These are phyloP conservation scores for Leavenworthia alabamica DNA, from an alignment of 345 rosid species.

Conservation along the genomic window DNA sequence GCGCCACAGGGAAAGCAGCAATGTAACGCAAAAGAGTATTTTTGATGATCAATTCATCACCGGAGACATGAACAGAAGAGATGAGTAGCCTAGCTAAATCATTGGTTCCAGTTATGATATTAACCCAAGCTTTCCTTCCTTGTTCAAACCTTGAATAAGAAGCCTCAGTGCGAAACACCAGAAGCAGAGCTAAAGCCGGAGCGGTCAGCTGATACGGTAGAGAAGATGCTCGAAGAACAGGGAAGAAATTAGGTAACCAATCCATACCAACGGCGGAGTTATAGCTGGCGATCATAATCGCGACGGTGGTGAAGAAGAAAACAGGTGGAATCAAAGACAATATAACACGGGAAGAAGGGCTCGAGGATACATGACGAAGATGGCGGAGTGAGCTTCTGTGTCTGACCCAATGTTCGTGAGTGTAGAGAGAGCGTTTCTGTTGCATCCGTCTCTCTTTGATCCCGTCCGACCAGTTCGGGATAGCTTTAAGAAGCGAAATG, in stretches of 20 bases:
- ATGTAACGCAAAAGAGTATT: slow-evolving; percentile 57
- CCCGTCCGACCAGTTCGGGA: slow-evolving; percentile 87
- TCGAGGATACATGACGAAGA: slow-evolving; percentile 65
- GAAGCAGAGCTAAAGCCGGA: slow-evolving; percentile 81
- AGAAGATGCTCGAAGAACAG: slow-evolving; percentile 65
- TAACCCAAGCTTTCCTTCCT: slow-evolving; percentile 81
- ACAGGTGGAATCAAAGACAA: slow-evolving; percentile 89
- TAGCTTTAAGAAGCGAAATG: slow-evolving; percentile 49
- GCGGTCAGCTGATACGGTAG: slow-evolving; percentile 87
- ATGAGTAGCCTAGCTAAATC: slow-evolving; percentile 68
- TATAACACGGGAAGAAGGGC: slow-evolving; percentile 71
- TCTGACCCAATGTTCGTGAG: slow-evolving; percentile 70
- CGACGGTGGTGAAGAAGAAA: slow-evolving; percentile 59
- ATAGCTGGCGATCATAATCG: slow-evolving; percentile 52
- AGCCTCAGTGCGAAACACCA: slow-evolving; percentile 91
- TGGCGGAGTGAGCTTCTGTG: slow-evolving; percentile 91
- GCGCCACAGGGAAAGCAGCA: slow-evolving; percentile 78
- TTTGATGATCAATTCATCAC: slow-evolving; percentile 38
- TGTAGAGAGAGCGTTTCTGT: slow-evolving; percentile 63
- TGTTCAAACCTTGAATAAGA: slow-evolving; percentile 84
- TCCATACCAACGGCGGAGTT: slow-evolving; percentile 57
- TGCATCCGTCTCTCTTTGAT: slow-evolving; percentile 77
- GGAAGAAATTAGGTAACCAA: slow-evolving; percentile 60
- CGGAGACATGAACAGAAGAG: slow-evolving; percentile 37
- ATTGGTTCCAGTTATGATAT: slow-evolving; percentile 57